Evolutionary conservation across 768 basidiomycete genomes (phyloP).

Genomic region (Phaeotremella fagi): DNA sequence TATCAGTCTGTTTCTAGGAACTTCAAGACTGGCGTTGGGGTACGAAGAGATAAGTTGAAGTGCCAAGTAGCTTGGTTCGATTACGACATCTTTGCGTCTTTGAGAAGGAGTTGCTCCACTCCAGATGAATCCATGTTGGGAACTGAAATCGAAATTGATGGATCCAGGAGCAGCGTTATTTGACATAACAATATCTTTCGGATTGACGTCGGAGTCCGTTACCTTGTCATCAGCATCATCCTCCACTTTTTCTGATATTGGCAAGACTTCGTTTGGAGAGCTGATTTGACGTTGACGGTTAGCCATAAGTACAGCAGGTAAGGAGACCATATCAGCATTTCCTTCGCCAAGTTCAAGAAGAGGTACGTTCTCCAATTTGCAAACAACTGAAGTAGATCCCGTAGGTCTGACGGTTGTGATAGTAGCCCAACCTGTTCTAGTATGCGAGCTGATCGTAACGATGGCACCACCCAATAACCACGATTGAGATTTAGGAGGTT

Average conservation of each 20-base stretch:
- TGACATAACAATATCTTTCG: conserved; percentile 25
- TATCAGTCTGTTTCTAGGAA: conserved; percentile 52
- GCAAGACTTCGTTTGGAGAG: conserved; percentile 2
- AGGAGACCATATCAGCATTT: conserved; percentile 67
- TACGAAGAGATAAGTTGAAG: conserved; percentile 74
- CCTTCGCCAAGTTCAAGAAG: conserved; percentile 78
- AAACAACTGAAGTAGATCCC: conserved; percentile 77
- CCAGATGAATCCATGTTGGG: conserved; percentile 81
- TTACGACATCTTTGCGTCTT: conserved; percentile 72
- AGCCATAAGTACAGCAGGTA: conserved; percentile 69
- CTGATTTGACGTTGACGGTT: conserved; percentile 53
- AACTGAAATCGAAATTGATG: conserved; percentile 22
- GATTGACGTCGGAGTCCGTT: not conserved
- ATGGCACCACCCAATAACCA: conserved; percentile 84
- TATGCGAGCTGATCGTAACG: conserved; percentile 70
- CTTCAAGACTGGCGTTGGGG: conserved; percentile 53
- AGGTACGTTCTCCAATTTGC: conserved; percentile 82
- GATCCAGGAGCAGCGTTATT: conserved; percentile 12
- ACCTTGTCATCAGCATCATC: not conserved
- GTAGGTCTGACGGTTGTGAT: conserved; percentile 79
- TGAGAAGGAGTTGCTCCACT: conserved; percentile 79
- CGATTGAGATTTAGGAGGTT: conserved; percentile 55
- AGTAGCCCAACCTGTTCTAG: conserved; percentile 79
- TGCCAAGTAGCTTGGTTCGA: conserved; percentile 80
- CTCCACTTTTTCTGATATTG: not conserved